Evolutionary conservation across 768 basidiomycete genomes (phyloP), one percentile per base, ranked within the genome.

Genomic region (Rhodosporidiobolus sp.): DNA sequence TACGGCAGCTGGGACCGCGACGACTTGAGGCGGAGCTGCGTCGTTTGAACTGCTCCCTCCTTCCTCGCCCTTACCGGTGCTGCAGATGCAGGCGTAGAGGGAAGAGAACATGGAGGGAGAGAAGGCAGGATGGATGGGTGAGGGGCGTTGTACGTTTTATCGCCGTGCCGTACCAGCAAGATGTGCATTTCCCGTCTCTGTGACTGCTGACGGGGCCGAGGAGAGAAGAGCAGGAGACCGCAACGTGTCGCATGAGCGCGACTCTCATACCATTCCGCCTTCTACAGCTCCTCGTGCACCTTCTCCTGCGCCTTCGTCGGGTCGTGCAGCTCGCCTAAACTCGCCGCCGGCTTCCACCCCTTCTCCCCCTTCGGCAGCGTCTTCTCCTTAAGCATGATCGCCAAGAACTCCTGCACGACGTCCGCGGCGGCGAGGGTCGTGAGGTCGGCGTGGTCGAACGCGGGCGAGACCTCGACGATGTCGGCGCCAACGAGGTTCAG

Each of bases 401-500:
- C 30, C 28, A 76, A 32, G 28, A 70, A 70, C 34, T 76, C 75
- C 24, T 67, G 63, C 6, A 76, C 65, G 22, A 76, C 8, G 35
- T 76, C 71, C 0, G 75, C 75, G 22, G 75, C 75, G 20, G 56
- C 61, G 61, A 70, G 63, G 5, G 35, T 62, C 45, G 75, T 76
- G 30, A 76, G 26, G 34, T 76, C 75, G 45, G 75, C 71, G 54
- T 70, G 70, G 62, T 76, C 75, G 71, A 67, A 76, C 8, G 88
- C 86, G 17, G 89, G 89, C 2, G 88, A 82, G 43, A 91, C 89
- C 79, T 90, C 89, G 38, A 90, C 88, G 62, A 90, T 81, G 77
- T 90, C 89, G 14, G 86, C 87, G 43, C 89, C 89, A 46, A 92
- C 87, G 67, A 91, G 87, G 79, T 91, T 90, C 46, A 93, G 82